Evolutionary conservation across 129 eudicot genomes (phyloP), one percentile per base, ranked within the genome.

Genomic region (Dittrichia graveolens): DNA sequence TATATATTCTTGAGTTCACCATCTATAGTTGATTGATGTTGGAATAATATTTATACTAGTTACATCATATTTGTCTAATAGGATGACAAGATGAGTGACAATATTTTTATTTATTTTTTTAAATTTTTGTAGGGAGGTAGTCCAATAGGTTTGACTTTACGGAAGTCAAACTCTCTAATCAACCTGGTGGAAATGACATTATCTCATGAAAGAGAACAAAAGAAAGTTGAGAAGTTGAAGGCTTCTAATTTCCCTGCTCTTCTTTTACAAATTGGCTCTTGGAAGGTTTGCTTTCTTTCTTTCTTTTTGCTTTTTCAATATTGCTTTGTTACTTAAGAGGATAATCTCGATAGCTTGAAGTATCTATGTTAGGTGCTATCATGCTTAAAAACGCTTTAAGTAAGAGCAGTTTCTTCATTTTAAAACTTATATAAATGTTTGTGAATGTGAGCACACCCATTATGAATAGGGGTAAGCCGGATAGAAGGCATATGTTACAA

Each of bases 201-300:
- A 45, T 67, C 77, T 11, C 50, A 81, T 59, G 61, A 60, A 13
- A 69, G 67, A 37, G 77, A 68, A 68, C 61, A 65, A 45, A 71
- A 72, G 66, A 82, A 55, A 24, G 59, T 11, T 8, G 87, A 89
- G 81, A 89, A 87, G 55, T 37, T 84, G n/a, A 89, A 89, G 65
- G 96, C 96, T 62, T 80, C 96, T 5, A 89, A 84, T 54, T 78
- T 87, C 57, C 82, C 76, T 10, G 93, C 88, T 8, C 6, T 58
- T 15, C 41, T 61, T 24, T 65, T 90, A 34, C 79, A 66, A 79
- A 87, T 90, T 37, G 96, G 96, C n/a, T 38, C 68, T 13, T 90
- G 96, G 96, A 83, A 90, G 90, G 96, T 89, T 53, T 44, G 18
- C 18, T 15, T 8, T 31, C n/a, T 16, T 8, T 15, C 6, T 55